Evolutionary conservation across 106 monocot genomes (phyloP).

Genomic region (Hemerocallis citrina): DNA sequence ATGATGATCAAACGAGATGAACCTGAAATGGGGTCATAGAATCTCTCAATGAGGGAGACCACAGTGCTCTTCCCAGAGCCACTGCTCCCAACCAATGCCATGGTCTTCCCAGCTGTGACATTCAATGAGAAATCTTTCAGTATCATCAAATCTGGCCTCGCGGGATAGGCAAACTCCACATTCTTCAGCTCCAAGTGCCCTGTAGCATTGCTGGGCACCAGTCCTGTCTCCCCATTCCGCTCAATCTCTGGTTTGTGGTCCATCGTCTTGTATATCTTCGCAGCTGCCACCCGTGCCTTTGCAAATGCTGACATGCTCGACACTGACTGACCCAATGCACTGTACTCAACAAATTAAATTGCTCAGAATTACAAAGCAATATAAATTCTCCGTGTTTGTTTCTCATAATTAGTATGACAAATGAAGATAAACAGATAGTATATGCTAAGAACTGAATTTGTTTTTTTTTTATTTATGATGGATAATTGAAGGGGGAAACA

Average conservation of each 20-base stretch:
- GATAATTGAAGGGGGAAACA: too few relatives aligned
- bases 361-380: too few relatives aligned
- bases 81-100: slow-evolving; percentile 89
- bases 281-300: slow-evolving; percentile 79
- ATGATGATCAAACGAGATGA: too few relatives aligned
- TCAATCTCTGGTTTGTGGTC: slow-evolving; percentile 68
- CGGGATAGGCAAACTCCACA: slow-evolving; percentile 68
- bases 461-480: too few relatives aligned
- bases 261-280: slow-evolving; percentile 68
- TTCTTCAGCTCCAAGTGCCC: slow-evolving; percentile 64
- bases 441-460: too few relatives aligned
- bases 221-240: slow-evolving; percentile 36
- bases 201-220: slow-evolving; percentile 34
- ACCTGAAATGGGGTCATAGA: slow-evolving; percentile 89
- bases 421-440: too few relatives aligned
- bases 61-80: slow-evolving; percentile 98
- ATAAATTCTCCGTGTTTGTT: too few relatives aligned
- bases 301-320: slow-evolving; percentile 85
- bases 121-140: slow-evolving; percentile 52
- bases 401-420: too few relatives aligned
- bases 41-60: slow-evolving; percentile 87
- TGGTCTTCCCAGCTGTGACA: slow-evolving; percentile 73
- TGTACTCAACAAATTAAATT: neutral
- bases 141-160: slow-evolving; percentile 51
- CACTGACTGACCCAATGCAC: slow-evolving; percentile 80